Conservation (phyloP, 257 asterid genomes). For the Ilex asprella region DNA sequence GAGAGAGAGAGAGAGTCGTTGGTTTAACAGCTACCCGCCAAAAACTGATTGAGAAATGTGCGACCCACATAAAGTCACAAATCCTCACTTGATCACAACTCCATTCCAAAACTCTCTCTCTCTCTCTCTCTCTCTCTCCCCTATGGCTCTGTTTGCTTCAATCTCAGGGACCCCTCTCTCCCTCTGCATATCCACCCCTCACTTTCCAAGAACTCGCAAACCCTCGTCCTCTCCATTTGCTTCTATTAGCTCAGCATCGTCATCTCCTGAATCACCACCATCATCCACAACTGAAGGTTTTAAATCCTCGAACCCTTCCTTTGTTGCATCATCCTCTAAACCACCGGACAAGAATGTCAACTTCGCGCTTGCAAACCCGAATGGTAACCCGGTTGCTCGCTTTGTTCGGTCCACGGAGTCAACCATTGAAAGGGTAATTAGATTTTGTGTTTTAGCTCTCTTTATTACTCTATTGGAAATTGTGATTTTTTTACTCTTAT, state of each 20-base stretch:
- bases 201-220: constrained; percentile 10
- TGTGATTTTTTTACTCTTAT: neutral
- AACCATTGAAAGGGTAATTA: constrained; percentile 53
- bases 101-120: no score
- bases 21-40: constrained; percentile 3
- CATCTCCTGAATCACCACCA: constrained; percentile 45
- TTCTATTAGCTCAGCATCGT: constrained; percentile 29
- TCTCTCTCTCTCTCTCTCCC: neutral
- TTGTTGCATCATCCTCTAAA: constrained; percentile 28
- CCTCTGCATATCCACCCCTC: constrained; percentile 23
- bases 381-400: constrained; percentile 41
- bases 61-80: neutral
- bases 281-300: constrained; percentile 24
- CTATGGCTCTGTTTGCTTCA: constrained; percentile 50
- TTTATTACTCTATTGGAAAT: no score
- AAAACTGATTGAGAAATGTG: neutral
- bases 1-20: neutral
- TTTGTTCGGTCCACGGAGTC: constrained; percentile 58
- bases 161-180: constrained; percentile 28
- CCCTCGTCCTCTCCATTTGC: constrained; percentile 26
- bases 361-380: constrained; percentile 35
- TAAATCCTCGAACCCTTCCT: constrained; percentile 23
- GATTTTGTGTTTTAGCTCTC: neutral
- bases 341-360: constrained; percentile 24
- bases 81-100: neutral